Evolutionary conservation across 768 basidiomycete species (phyloP), one percentile per base, ranked within the genome.

Genomic region (Tulasnella sp.): DNA sequence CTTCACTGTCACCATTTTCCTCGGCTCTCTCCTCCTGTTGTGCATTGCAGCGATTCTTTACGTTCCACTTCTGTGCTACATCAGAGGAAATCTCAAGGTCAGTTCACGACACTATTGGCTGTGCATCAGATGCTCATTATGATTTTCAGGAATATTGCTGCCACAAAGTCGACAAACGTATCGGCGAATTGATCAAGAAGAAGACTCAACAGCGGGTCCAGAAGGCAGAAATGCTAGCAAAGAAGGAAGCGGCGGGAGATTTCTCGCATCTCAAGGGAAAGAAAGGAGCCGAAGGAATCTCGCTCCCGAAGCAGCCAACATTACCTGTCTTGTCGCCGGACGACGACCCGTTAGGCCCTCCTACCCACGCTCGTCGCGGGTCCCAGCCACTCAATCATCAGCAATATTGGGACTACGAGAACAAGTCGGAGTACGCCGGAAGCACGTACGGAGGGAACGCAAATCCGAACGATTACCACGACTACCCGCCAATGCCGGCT

Each of bases 161-260:
- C 79, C 94, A 98, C 83, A 97, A 98, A 81, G 94, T 98, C 66
- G 96, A 99, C 83, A 98, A 98, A 92, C 94, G 96, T 75, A 98
- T 98, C 76, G 86, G 89, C 72, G 92, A 90, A 78, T 89, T 98
- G 73, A 94, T 98, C 84, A 95, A 92, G 81, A 90, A 91, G 75
- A 90, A 90, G 80, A 90, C 90, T 76, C 90, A 92, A 77, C 90
- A 95, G 77, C 89, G 97, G 39, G 83, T 92, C 39, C 87, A 86
- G 1, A 90, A 91, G 75, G 90, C 91, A 65, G 89, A 88, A 11
- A 90, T 88, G 52, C 84, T 90, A 32, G 96, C 94, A 19, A 88
- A 89, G 83, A 95, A 94, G 78, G 91, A 98, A 80, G 97, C 95
- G 3, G 87, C 86, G 77, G 94, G 94, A 72, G 95, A 95, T 79